Evolutionary conservation across 1,139 yeast species (phyloP), one percentile per base, ranked within the genome.

Genomic region (Lodderomyces jiufengensis): DNA sequence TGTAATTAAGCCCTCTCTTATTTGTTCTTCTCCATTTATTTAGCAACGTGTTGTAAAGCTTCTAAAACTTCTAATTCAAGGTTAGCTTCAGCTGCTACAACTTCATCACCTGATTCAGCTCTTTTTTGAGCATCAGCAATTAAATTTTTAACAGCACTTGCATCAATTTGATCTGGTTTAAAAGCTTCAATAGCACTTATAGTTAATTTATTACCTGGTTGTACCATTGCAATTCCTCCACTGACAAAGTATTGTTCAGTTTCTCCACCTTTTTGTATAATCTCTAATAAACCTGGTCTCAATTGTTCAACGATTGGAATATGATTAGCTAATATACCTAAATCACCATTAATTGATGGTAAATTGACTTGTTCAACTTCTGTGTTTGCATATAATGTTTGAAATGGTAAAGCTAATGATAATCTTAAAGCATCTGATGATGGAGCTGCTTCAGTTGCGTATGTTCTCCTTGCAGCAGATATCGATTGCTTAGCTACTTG

Each of bases 271-370:
- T 81, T 75, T 63, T 86, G 88, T 52, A 87, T 81, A 59, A 92
- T 80, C 68, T 90, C 97, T 54, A 92, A 84, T 46, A 94, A 77
- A 65, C 99, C 99, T 54, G 98, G 96, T 61, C 84, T 80, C 63
- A 92, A 80, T 76, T 94, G 96, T 71, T 94, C 97, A 49, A 92
- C 90, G 58, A 86, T 82, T 57, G 99, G 98, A 59, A 92, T 95
- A 78, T 92, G 99, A 73, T 87, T 84, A 55, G 98, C 97, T 61
- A 92, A 75, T 50, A 92, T 80, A 85, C 99, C 99, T 67, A 92
- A 80, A 61, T 86, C 95, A 63, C 99, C 99, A 50, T 95, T 83
- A 57, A 85, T 77, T 46, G 96, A 92, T 57, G 99, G 98, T 54
- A 92, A 76, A 73, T 92, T 92, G 52, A 94, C 98, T 74, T 92